Evolutionary conservation across 139 green algal species (phyloP), one percentile per base, ranked within the genome.

Genomic region (Coelastrella sp.): DNA sequence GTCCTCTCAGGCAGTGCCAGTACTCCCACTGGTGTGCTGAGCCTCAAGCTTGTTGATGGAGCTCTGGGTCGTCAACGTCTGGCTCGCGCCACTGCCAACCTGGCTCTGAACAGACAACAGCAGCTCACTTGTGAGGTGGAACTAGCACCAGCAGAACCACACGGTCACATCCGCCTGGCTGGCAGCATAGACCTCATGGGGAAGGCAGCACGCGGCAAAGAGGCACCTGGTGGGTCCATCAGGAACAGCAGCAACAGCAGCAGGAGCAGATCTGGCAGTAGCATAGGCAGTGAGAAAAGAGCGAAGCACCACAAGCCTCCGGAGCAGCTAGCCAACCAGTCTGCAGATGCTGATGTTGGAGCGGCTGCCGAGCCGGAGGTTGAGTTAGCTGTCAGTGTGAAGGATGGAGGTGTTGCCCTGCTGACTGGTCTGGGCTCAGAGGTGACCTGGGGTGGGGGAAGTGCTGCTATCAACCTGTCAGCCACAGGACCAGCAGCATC

Each of bases 351-450:
- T 21, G 3, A 48, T 41, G 21, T 37, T 74, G 50, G 13, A 40
- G 45, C 64, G 69, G 32, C 35, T 78, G 79, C 30, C 11, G 77
- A 62, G 81, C 81, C 57, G 34, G 40, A 79, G 19, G 25, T 95
- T 59, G 89, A 94, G 35, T 85, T 96, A 40, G 68, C 87, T 35
- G 62, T 95, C 77, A 82, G 35, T 35, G 90, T 98, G 11, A 90
- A 91, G 51, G 96, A 98, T 79, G 89, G 89, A 30, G 96, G 96
- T 82, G 96, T 98, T 93, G 79, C 82, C 43, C 87, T 98, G 19
- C 67, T 98, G 43, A 89, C 89, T 27, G 91, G 93, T 3, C 60
- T 98, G 8, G 51, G 88, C 2, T 94, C 95, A 1, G 92, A 92
- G 34, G 25, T 81, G 41, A 81, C 85, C 59, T 98, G 96, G 96